Evolutionary conservation across 495 filamentous ascomycete species (phyloP), one percentile per base, ranked within the genome.

Genomic region (Neurospora hispaniola): DNA sequence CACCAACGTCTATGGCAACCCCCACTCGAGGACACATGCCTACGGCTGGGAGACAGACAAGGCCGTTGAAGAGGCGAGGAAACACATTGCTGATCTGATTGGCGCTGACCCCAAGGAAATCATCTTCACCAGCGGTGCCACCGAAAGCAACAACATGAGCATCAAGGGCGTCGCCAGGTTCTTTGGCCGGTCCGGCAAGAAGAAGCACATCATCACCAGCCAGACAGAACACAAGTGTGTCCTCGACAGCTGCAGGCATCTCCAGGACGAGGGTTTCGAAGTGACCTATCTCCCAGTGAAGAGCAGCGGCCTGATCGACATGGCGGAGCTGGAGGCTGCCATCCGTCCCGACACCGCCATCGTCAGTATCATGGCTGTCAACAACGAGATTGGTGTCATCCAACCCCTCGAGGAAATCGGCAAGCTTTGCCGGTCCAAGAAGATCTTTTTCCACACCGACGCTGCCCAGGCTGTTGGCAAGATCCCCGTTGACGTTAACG

Each of bases 181-280:
- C 83, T 98, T 98, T 81, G 92, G 92, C 71, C 86, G 92, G 70
- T 91, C 90, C 1, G 94, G 93, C 71, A 97, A 97, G 88, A 99
- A 98, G 90, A 97, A 93, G 83, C 96, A 99, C 81, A 93, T 99
- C 78, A 93, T 99, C 81, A 99, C 96, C 38, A 92, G 88, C 59
- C 96, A 98, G 85, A 99, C 96, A 0, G 96, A 99, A 81, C 96
- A 99, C 86, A 99, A 99, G 84, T 99, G 96, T 83, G 96, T 99
- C 5, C 86, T 99, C 68, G 96, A 99, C 82, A 97, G 94, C 82
- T 97, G 94, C 79, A 88, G 96, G 71, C 94, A 98, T 90, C 83
- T 99, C 74, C 94, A 98, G 82, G 94, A 97, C 77, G 96, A 98
- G 78, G 96, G 96, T 8, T 98, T 92, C 79, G 93, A 98, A 42